Conservation (phyloP, 176 grass and related monocot species). For the Cocos nucifera region DNA sequence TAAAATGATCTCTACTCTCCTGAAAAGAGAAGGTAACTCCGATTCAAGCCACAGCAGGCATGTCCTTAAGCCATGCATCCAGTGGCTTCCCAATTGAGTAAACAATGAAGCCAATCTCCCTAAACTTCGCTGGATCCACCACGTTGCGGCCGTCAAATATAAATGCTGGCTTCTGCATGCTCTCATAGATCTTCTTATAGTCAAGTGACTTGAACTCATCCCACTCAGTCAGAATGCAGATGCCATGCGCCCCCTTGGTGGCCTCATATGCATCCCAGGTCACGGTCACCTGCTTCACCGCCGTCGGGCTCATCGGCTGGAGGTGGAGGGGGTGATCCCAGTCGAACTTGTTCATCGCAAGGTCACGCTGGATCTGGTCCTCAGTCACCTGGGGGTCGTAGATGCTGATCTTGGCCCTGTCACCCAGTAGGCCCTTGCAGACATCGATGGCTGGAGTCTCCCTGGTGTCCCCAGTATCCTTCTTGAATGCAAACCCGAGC, state of each 20-base stretch:
- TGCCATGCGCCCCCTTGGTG: neutral
- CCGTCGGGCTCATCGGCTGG: slow-evolving; percentile 5
- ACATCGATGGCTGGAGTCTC: slow-evolving; percentile 18
- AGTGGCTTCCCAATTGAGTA: slow-evolving; percentile 18
- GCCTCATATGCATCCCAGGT: slow-evolving; percentile 13
- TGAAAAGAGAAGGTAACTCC: neutral
- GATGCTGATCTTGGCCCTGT: slow-evolving; percentile 12
- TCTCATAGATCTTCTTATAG: slow-evolving; percentile 9
- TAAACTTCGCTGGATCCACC: slow-evolving; percentile 1
- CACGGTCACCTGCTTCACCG: slow-evolving; percentile 9
- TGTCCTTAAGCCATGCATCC: slow-evolving; percentile 3
- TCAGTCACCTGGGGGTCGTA: slow-evolving; percentile 12
- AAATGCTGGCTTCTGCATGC: slow-evolving; percentile 22
- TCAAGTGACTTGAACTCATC: slow-evolving; percentile 15
- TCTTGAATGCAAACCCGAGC: slow-evolving; percentile 22
- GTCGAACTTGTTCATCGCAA: slow-evolving; percentile 15
- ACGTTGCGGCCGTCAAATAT: slow-evolving; percentile 12
- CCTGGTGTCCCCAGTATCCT: slow-evolving; percentile 14
- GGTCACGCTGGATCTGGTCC: slow-evolving; percentile 19
- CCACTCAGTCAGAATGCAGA: slow-evolving; percentile 22
- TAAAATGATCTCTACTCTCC: no score
- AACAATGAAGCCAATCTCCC: slow-evolving; percentile 17
- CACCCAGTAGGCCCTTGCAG: slow-evolving; percentile 11
- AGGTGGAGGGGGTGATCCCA: slow-evolving; percentile 16
- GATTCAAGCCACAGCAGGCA: slow-evolving; percentile 5